Percentiles rank a stretch among this genome's conserved stretches.
phyloP scores from a whole-genome alignment of 306 rosid genomes.

The Biancaea sappan region DNA sequence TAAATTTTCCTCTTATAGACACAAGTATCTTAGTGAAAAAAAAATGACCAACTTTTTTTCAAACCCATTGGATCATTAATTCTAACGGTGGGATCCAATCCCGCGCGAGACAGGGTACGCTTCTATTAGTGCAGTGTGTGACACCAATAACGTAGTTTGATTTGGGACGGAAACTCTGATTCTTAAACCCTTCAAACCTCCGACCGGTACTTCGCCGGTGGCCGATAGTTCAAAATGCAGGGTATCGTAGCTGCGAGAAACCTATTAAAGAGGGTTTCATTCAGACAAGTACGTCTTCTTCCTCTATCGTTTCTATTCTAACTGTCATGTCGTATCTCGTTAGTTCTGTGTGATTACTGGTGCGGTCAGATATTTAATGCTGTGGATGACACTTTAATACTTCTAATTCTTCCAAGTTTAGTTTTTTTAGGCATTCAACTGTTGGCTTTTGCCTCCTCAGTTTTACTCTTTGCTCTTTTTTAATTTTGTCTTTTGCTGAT shows the following conservation, averaged over 20 bases:
- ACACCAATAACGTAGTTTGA: not conserved
- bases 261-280: constrained; percentile 44
- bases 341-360: not conserved
- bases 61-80: no score
- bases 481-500: not conserved
- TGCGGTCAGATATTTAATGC: not conserved
- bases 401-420: constrained; percentile 26
- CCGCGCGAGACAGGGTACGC: not conserved
- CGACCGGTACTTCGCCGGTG: not conserved
- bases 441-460: not conserved
- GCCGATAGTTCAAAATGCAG: constrained; percentile 51
- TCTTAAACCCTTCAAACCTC: constrained; percentile 44
- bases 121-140: not conserved
- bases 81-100: no score
- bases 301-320: not conserved
- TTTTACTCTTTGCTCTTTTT: not conserved
- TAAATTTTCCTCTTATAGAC: no score
- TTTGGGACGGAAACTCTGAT: not conserved
- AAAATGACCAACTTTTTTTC: no score
- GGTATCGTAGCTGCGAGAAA: constrained; percentile 41
- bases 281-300: constrained; percentile 47
- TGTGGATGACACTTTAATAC: not conserved
- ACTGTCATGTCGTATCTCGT: not conserved
- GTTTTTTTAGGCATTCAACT: not conserved
- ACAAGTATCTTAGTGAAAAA: no score